Base-by-base conservation (phyloP, 331 rosid species). In the Acacia pycnantha region DNA sequence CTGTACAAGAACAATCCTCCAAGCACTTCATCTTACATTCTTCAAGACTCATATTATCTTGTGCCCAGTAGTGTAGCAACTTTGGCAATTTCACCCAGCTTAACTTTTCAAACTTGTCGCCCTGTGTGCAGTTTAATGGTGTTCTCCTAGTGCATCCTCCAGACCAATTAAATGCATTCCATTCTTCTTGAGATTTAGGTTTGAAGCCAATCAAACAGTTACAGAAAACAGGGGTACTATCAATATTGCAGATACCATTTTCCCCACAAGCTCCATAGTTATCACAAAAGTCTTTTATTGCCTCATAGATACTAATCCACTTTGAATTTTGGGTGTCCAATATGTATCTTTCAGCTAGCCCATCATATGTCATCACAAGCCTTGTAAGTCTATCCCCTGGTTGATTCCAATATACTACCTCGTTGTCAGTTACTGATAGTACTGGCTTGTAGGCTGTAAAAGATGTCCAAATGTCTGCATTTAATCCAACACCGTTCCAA, bases 1-100 rank as follows among this genome's bases (percentile, higher is more conserved):
- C 88, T 0, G 78, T 77, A 84, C 92, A 89, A 2, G 81, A 77
- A 67, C 88, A 86, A 53, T 82, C 43, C 19, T n/a, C 75, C 77
- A 88, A 80, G 79, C 92, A 89, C 76, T 19, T 65, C 74, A 61
- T 33, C 78, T 46, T 0, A 13, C 89, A 85, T 1, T 66, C 87
- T 64, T 75, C 78, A 6, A 77, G 80, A 62, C 54, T 83, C 41
- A 47, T 50, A 35, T 72, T 81, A 41, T 13, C 70, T 26, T 64
- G 74, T 35, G 74, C 59, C 84, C 44, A 59, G 14, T 46, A 66
- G 37, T 40, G 44, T 77, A 70, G 40, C 50, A 40, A 54, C 81
- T 68, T 78, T 8, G 87, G 87, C 67, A 84, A 22, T 73, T 78
- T 87, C 71, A 87, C 40, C 11, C 64, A 48, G n/a, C 54, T 77